Base-by-base conservation (phyloP, 768 basidiomycete genomes). In the Boletus rex-veris region DNA sequence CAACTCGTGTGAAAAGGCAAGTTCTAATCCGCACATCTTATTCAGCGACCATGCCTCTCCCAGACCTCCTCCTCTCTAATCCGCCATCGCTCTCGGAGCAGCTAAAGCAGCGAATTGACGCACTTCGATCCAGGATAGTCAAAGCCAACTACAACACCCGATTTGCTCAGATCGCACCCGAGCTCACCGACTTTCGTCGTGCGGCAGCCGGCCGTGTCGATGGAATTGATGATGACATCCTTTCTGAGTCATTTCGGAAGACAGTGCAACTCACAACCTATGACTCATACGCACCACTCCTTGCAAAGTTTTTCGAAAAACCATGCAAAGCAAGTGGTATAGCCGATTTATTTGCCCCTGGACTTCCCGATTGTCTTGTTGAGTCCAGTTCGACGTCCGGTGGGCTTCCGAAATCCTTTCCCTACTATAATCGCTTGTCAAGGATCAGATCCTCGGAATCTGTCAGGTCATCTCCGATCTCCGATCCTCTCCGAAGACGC, bases 311-410 rank as follows among this genome's bases (percentile, higher is more conserved):
- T 40, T 43, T 35, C 2, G 45, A 61, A 9, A 52, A 21, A 24
- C 53, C 58, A 2, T 55, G 50, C 16, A 55, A 35, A 43, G 45
- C 31, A 6, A 42, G 33, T 9, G 45, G 18, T 5, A 10, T 63
- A 18, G 26, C 36, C 21, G 16, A 65, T 30, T 26, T 61, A 7
- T 48, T 64, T 33, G 47, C 62, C 1, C 62, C 58, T 0, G 64
- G 64, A 30, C 7, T 64, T 1, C 64, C 64, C n/a, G 58, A 63
- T 40, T 63, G 18, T 26, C 48, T 65, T 3, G 41, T 18, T 8
- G 21, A n/a, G 19, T 66, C 64, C 19, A 58, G 55, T 6, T 57
- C 58, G 11, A 66, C 61, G 18, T 65, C 64, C 4, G 53, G 64
- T 46, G 46, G 59, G 11, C 8, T 33, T 8, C 1, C 53, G 16